These are phyloP conservation scores for Fabrea salina DNA, from an alignment of 169 alveolate species.

Conservation along the genomic window DNA sequence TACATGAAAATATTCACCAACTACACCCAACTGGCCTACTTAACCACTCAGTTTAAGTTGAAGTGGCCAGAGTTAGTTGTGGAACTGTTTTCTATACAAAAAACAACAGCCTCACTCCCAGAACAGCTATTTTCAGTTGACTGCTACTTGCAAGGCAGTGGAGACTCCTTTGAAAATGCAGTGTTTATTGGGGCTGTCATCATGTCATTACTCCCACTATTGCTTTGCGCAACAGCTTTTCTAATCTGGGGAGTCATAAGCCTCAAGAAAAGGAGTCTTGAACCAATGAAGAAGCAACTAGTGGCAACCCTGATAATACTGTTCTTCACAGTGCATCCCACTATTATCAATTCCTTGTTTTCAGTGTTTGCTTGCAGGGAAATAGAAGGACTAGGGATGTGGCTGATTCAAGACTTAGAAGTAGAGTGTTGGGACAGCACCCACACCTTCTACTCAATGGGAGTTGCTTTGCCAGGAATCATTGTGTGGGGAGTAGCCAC, in stretches of 20 bases:
- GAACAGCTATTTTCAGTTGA: conserved; percentile 42
- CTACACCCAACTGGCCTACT: conserved; percentile 38
- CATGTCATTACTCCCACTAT: background rate
- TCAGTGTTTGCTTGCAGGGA: conserved; percentile 41
- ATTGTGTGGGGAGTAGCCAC: conserved; percentile 56
- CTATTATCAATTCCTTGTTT: conserved; percentile 25
- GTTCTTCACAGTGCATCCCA: conserved; percentile 41
- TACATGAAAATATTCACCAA: conserved; percentile 54
- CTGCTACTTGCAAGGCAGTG: conserved; percentile 34
- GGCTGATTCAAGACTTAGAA: conserved; percentile 41
- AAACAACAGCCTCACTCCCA: conserved; percentile 37
- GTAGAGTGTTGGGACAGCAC: conserved; percentile 34
- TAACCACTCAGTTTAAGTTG: conserved; percentile 43
- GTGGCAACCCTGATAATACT: conserved; percentile 17
- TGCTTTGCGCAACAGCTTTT: background rate
- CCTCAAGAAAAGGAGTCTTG: background rate
- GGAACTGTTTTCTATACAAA: conserved; percentile 22
- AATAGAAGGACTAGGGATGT: conserved; percentile 33
- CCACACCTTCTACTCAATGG: conserved; percentile 17
- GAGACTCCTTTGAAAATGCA: background rate
- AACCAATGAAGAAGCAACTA: background rate
- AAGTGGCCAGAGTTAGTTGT: conserved; percentile 46
- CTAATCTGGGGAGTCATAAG: background rate
- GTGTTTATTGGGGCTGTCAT: background rate
- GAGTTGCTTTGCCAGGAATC: conserved; percentile 17